phyloP scores from a whole-genome alignment of 2,329 filamentous ascomycete genomes.

The Aspergillus fumigatiaffinis region DNA sequence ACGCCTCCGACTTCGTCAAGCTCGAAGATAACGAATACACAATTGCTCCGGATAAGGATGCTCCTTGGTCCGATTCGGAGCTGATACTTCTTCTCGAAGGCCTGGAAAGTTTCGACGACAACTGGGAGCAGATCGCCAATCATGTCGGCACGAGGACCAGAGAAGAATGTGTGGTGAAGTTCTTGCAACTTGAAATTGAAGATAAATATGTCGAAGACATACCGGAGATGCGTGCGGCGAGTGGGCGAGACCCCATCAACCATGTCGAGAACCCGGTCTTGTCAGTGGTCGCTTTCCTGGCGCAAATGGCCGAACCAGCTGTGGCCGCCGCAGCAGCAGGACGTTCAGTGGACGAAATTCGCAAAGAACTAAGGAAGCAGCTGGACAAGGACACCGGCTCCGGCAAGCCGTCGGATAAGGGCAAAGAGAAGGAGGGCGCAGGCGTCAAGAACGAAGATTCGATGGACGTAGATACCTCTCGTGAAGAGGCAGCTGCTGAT shows the following conservation, averaged over 20 bases:
- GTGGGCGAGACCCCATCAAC: conserved; percentile 81
- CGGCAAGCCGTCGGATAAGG: conserved; percentile 45
- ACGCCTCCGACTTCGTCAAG: conserved; percentile 76
- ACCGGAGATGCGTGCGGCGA: conserved; percentile 62
- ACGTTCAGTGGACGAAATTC: conserved; percentile 82
- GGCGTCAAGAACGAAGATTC: conserved; percentile 53
- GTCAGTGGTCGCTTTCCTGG: conserved; percentile 92
- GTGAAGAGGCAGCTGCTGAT: conserved; percentile 25
- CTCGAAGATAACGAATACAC: conserved; percentile 85
- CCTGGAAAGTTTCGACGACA: conserved; percentile 88
- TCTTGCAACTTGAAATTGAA: conserved; percentile 93
- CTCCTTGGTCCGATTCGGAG: conserved; percentile 88
- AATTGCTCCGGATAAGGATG: conserved; percentile 73
- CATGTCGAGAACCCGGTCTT: conserved; percentile 94
- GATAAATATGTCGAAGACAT: conserved; percentile 92
- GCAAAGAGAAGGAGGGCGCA: conserved; percentile 45
- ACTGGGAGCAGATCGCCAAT: conserved; percentile 90
- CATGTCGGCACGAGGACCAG: conserved; percentile 87
- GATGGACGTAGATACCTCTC: conserved; percentile 54
- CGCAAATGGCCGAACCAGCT: conserved; percentile 81
- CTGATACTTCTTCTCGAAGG: conserved; percentile 84
- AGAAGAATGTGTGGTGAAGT: conserved; percentile 96
- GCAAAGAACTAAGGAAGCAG: conserved; percentile 71
- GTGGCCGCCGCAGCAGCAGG: conserved; percentile 88
- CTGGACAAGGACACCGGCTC: conserved; percentile 61